phyloP scores from a whole-genome alignment of 2,329 filamentous ascomycete species.

The Xylaria sp. region DNA sequence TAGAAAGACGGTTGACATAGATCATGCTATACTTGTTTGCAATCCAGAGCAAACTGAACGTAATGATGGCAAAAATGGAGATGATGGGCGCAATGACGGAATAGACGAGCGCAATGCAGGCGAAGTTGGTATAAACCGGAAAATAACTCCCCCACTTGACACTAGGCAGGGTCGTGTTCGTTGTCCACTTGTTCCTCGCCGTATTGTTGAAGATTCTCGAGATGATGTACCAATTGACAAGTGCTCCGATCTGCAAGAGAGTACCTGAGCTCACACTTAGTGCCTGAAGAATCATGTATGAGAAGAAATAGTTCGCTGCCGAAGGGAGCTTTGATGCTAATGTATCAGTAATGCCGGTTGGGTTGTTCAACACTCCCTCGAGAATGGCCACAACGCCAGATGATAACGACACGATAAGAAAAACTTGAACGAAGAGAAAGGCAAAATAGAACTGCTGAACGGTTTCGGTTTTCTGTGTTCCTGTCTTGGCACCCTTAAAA shows the following conservation, averaged over 20 bases:
- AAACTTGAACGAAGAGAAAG: slow-evolving; percentile 94
- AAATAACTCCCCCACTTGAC: slow-evolving; percentile 95
- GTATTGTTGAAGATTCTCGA: slow-evolving; percentile 87
- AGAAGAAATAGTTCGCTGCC: slow-evolving; percentile 97
- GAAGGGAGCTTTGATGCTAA: slow-evolving; percentile 84
- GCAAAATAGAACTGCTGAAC: slow-evolving; percentile 93
- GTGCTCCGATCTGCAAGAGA: slow-evolving; percentile 81
- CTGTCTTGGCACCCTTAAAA: slow-evolving; percentile 84
- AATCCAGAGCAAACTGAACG: slow-evolving; percentile 90
- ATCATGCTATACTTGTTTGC: slow-evolving; percentile 97
- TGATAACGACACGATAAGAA: slow-evolving; percentile 89
- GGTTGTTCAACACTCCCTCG: slow-evolving; percentile 65
- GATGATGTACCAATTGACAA: slow-evolving; percentile 83
- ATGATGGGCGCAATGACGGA: slow-evolving; percentile 90
- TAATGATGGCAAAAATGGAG: slow-evolving; percentile 90
- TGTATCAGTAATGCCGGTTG: slow-evolving; percentile 73
- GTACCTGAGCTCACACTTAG: slow-evolving; percentile 91
- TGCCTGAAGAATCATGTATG: slow-evolving; percentile 96
- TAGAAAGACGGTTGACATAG: slow-evolving; percentile 88
- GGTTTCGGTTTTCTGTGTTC: slow-evolving; percentile 79
- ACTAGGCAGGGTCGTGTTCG: slow-evolving; percentile 80
- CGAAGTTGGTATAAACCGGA: slow-evolving; percentile 95
- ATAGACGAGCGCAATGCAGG: slow-evolving; percentile 91
- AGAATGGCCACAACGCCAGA: slow-evolving; percentile 74
- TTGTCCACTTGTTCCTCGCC: slow-evolving; percentile 80